A percentile compares a stretch with the other conserved stretches of the same genome.
Conservation (phyloP, 768 basidiomycete species). For the Butyriboletus loyo region DNA sequence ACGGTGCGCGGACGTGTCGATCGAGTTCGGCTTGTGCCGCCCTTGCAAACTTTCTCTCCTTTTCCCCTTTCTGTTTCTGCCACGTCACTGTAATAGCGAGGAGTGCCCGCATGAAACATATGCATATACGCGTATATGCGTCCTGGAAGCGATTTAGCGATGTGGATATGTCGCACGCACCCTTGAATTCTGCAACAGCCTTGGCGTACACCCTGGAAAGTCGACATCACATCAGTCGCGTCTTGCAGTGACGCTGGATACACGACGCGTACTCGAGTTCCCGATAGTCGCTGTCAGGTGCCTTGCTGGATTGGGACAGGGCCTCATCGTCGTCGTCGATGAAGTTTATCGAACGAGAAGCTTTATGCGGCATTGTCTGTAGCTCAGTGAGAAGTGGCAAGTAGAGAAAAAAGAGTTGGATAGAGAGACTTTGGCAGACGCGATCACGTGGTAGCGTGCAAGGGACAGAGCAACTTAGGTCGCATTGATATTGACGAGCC, state of each 20-base stretch:
- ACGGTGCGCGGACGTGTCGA: slow-evolving; percentile 14
- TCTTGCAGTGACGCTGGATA: background rate
- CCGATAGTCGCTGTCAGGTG: slow-evolving; percentile 25
- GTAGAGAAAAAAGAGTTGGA: background rate
- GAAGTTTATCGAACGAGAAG: slow-evolving; percentile 6
- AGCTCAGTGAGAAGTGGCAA: background rate
- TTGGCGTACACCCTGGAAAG: slow-evolving; percentile 25
- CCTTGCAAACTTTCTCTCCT: slow-evolving; percentile 23
- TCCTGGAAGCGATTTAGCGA: background rate
- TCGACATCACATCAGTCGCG: background rate
- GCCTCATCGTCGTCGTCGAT: slow-evolving; percentile 13
- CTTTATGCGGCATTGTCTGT: slow-evolving; percentile 13
- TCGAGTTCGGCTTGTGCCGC: slow-evolving; percentile 25
- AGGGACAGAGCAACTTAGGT: background rate
- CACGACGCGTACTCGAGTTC: slow-evolving; percentile 23
- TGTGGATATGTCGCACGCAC: slow-evolving; percentile 8
- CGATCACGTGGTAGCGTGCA: slow-evolving; percentile 19
- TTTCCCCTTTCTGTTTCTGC: slow-evolving; percentile 30
- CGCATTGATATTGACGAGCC: background rate
- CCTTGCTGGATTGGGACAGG: slow-evolving; percentile 17
- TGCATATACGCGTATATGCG: background rate
- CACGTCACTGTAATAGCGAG: slow-evolving; percentile 23
- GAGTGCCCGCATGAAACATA: background rate
- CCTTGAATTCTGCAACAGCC: slow-evolving; percentile 32
- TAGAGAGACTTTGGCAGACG: background rate